Evolutionary conservation across 805 yeast genomes (phyloP), one percentile per base, ranked within the genome.

Genomic region (Alloascoidea africana): DNA sequence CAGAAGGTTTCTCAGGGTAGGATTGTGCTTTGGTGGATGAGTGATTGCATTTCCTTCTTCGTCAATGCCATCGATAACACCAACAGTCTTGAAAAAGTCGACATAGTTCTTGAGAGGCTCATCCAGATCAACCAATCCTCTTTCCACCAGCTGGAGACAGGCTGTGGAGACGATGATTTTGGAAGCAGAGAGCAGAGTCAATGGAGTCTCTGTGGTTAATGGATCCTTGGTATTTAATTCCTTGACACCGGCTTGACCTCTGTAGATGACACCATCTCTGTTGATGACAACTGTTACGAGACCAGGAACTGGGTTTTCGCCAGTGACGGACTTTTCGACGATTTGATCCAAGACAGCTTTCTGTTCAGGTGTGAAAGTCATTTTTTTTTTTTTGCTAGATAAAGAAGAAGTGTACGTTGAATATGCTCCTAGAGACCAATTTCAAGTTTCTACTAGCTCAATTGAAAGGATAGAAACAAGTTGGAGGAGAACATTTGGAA

Each of bases 1-100:
- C 32, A 61, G 37, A 34, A 62, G 48, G 44, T 50, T 54, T 42
- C 58, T 47, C 19, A 59, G 39, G 4, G 66, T 61, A 39, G 59
- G 53, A 27, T 49, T 45, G 16, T 44, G 49, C 38, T 48, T 56
- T 30, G 50, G 50, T 14, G 48, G 43, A 1, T 35, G 49, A 16
- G 55, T 43, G 6, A 47, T 39, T 14, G 34, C 11, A 8, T 54
- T 52, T 16, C 52, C 56, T 3, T 38, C 37, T 5, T 43, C 51
- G 16, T 48, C 52, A 27, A 42, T 39, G 15, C 45, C 47, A 0
- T 45, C 36, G 13, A 50, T 44, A 2, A 54, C 44, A 39, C 56
- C 49, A 1, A 56, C 3, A 4, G 48, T 44, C 17, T 39, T 42
- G 27, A 60, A 41, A 37, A 56, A 58, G 6, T 64, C 63, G 2